Evolutionary conservation across 139 green algal genomes (phyloP).

Genomic region (Coccomyxa sp.): DNA sequence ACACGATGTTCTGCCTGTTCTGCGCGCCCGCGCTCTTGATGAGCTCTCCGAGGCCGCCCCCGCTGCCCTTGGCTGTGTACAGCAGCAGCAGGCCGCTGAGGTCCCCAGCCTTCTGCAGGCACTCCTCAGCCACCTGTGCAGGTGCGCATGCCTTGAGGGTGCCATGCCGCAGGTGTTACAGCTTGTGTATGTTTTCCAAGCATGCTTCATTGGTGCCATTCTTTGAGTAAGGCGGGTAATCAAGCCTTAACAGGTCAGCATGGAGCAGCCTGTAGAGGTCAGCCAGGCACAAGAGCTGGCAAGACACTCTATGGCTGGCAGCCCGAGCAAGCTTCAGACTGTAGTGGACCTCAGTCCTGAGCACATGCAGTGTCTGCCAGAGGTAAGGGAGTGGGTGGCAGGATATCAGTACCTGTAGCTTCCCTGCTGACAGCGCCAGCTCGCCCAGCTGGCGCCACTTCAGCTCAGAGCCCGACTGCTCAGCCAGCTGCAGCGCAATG

Average conservation of each 20-base stretch:
- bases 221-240: no score
- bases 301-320: no score
- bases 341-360: no score
- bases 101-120: slow-evolving; percentile 74
- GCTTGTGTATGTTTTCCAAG: no score
- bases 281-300: no score
- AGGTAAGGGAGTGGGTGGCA: not conserved
- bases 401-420: slow-evolving; percentile 35
- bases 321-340: no score
- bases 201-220: no score
- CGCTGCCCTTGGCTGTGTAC: slow-evolving; percentile 30
- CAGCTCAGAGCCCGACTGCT: slow-evolving; percentile 57
- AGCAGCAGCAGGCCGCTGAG: slow-evolving; percentile 89
- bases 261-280: not conserved
- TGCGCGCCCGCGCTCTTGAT: slow-evolving; percentile 11
- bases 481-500: slow-evolving; percentile 74
- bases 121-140: slow-evolving; percentile 54
- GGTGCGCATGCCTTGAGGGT: not conserved
- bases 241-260: slow-evolving; percentile 3
- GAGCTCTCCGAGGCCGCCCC: slow-evolving; percentile 17
- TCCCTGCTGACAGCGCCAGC: slow-evolving; percentile 70
- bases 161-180: no score
- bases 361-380: not conserved
- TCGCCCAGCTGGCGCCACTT: slow-evolving; percentile 97
- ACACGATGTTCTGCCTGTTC: slow-evolving; percentile 87